Evolutionary conservation across 1,284 basidiomycete genomes (phyloP), one percentile per base, ranked within the genome.

Genomic region (Phellopilus nigrolimitatus): DNA sequence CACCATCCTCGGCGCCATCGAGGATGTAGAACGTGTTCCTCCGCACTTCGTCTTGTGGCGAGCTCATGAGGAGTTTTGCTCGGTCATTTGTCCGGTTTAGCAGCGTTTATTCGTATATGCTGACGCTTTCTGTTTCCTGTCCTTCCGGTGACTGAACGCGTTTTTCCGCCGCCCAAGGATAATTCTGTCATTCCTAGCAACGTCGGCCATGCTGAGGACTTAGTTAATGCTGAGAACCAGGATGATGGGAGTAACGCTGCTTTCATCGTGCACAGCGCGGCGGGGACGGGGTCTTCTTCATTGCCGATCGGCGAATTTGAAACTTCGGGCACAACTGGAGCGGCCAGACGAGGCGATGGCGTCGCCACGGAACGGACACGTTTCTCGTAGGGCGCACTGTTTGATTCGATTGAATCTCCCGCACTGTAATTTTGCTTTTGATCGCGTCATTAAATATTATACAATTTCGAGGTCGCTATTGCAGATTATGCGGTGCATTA

Each of bases 11-110:
- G 3, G 31, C 24, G 27, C 17, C 34, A 7, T 34, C 48, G 48
- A 33, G 25, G 31, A 38, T 15, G 41, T 37, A 43, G 45, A 44
- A 24, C 49, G 49, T 51, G 49, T 51, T 43, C 24, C 17, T n/a
- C 19, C 13, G 33, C 39, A 28, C 8, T 27, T 12, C 28, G 24
- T 13, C 19, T 5, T 37, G 12, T 10, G 28, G 19, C 19, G 25
- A 9, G 36, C 15, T 8, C 21, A 9, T 27, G 7, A 3, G 1
- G 25, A 24, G 24, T 13, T 4, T n/a, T 8, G 5, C 27, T 7
- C 25, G 19, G 21, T 27, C 15, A 41, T 24, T 12, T 41, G 17
- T 41, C 24, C 39, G 10, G 4, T 15, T 24, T 17, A 9, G 17
- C 22, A 5, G 12, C 39, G 12, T 9, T 21, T 41, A 10, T 19